Evolutionary conservation across 352 stramenopile genomes (phyloP).

Genomic region (Pythium chondricola): DNA sequence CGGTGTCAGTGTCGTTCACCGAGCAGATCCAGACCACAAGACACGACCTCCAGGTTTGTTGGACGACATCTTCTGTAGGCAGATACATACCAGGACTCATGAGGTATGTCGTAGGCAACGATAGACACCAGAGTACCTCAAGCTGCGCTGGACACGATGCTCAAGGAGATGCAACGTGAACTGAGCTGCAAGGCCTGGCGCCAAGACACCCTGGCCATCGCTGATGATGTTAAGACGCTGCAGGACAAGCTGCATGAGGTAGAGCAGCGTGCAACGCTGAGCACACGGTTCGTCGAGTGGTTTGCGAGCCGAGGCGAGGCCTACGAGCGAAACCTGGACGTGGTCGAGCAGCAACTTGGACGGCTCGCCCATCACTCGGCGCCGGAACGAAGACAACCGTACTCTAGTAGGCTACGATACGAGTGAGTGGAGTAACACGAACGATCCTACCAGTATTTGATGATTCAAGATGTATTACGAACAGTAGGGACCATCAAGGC

Average conservation of each 20-base stretch:
- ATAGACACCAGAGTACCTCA: no score
- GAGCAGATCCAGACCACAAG: not conserved
- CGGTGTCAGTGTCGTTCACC: conserved; percentile 3
- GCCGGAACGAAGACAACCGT: no score
- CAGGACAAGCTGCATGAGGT: conserved; percentile 21
- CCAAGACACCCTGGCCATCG: conserved; percentile 14
- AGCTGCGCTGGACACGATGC: not conserved
- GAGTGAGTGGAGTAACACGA: no score
- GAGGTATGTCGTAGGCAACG: no score
- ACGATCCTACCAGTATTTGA: no score
- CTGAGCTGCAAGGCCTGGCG: conserved; percentile 23
- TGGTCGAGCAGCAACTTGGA: conserved; percentile 60
- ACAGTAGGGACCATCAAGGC: no score
- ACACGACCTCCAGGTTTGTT: conserved; percentile 1
- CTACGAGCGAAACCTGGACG: conserved; percentile 65
- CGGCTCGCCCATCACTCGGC: conserved; percentile 32
- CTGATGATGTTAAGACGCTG: conserved; percentile 4
- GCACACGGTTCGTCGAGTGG: conserved; percentile 68
- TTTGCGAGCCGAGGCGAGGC: conserved; percentile 59
- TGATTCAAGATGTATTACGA: no score
- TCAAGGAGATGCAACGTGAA: conserved; percentile 18
- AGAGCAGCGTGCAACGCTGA: conserved; percentile 39
- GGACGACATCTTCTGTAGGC: no score
- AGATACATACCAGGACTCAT: no score
- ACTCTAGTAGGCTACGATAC: no score